Conservation (phyloP, 805 yeast genomes). For the Sungouiozyma intestinalis region DNA sequence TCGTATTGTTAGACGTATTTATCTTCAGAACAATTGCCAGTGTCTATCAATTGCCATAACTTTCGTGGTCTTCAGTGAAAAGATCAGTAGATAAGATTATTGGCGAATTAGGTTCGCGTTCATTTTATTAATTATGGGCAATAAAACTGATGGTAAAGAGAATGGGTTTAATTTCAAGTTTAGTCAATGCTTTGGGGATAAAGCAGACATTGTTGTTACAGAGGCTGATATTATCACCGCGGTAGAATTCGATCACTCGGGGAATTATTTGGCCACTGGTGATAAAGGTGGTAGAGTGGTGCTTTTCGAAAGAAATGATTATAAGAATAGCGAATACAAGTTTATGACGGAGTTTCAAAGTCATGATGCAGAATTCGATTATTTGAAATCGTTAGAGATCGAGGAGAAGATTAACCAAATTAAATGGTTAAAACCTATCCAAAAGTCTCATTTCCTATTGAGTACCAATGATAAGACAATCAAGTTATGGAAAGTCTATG, state of each 20-base stretch:
- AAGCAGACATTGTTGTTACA: conserved; percentile 92
- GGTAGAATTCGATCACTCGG: conserved; percentile 91
- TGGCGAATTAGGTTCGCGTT: too few species aligned
- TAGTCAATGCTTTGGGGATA: conserved; percentile 97
- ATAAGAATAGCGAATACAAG: conserved; percentile 76
- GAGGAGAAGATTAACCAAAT: conserved; percentile 97
- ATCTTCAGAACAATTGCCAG: too few species aligned
- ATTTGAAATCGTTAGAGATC: conserved; percentile 87
- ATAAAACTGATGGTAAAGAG: conserved; percentile 19
- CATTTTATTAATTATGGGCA: neutral
- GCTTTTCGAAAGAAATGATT: conserved; percentile 73
- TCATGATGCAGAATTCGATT: conserved; percentile 98
- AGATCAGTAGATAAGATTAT: too few species aligned
- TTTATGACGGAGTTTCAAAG: conserved; percentile 95
- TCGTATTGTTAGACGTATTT: too few species aligned
- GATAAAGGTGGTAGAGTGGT: conserved; percentile 98
- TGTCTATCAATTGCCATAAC: too few species aligned
- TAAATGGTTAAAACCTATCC: conserved; percentile 82
- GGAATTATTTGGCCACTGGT: conserved; percentile 94
- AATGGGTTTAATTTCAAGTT: conserved; percentile 45
- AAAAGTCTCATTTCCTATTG: conserved; percentile 80
- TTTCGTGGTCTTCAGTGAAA: too few species aligned
- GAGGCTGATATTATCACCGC: conserved; percentile 97
- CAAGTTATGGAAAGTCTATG: conserved; percentile 92
- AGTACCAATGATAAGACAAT: conserved; percentile 97